phyloP scores from a whole-genome alignment of 2,329 filamentous ascomycete genomes.

The Aspergillus brunneoviolaceus region DNA sequence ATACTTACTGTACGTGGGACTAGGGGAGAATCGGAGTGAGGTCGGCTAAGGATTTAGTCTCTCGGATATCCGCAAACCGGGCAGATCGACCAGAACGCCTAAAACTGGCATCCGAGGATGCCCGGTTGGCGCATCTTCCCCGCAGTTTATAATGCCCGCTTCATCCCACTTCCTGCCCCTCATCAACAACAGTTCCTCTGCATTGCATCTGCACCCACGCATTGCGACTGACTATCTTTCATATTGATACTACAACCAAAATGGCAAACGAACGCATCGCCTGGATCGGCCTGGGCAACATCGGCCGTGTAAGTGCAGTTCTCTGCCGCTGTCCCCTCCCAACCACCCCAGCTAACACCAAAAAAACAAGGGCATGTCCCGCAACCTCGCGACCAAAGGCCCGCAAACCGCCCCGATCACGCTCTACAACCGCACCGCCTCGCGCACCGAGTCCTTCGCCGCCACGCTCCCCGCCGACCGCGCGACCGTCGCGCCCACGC shows the following conservation, averaged over 20 bases:
- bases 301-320: conserved; percentile 68
- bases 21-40: too few relatives aligned
- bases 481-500: conserved; percentile 61
- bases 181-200: background rate
- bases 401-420: conserved; percentile 69
- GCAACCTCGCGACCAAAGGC: conserved; percentile 77
- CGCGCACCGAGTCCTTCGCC: conserved; percentile 64
- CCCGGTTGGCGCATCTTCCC: background rate
- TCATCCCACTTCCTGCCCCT: background rate
- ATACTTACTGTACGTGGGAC: too few relatives aligned
- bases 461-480: conserved; percentile 61
- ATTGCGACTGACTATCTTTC: too few relatives aligned
- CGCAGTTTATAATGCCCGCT: background rate
- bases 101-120: background rate
- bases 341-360: background rate
- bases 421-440: conserved; percentile 74
- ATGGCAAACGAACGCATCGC: conserved; percentile 39
- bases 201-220: background rate
- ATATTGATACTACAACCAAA: background rate
- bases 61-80: background rate
- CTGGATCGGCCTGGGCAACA: conserved; percentile 84
- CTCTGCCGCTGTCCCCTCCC: background rate
- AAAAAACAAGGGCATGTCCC: conserved; percentile 68
- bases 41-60: background rate
- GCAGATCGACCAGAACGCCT: too few relatives aligned